phyloP scores from a whole-genome alignment of 106 monocot genomes.

The Xerophyta viscosa region DNA sequence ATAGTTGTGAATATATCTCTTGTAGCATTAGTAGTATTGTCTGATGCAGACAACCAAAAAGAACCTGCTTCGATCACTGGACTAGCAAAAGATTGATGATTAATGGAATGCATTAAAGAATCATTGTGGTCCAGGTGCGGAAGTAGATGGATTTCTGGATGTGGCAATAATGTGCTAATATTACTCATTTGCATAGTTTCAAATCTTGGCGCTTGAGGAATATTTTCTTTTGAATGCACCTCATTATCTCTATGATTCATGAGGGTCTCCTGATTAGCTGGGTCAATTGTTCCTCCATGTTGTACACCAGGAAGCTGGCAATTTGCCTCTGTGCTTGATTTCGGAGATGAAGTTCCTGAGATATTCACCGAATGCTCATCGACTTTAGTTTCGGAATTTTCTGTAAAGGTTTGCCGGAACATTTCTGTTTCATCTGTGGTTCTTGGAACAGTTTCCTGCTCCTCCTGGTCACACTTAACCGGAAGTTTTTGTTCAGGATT shows the following conservation, averaged over 20 bases:
- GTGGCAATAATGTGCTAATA: too few species aligned
- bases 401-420: too few species aligned
- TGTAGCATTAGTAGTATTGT: slow-evolving; percentile 22
- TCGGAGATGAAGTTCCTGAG: too few species aligned
- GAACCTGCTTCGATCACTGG: background rate
- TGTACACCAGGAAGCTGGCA: background rate
- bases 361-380: slow-evolving; percentile 5
- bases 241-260: slow-evolving; percentile 4
- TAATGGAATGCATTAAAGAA: slow-evolving; percentile 18
- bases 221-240: too few species aligned
- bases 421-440: too few species aligned
- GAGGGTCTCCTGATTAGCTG: slow-evolving; percentile 7
- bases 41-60: slow-evolving; percentile 18
- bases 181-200: too few species aligned
- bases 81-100: slow-evolving; percentile 25
- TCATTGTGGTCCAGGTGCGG: too few species aligned
- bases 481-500: slow-evolving; percentile 4
- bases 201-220: too few species aligned
- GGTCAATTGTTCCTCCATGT: background rate
- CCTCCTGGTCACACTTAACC: too few species aligned
- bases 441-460: too few species aligned
- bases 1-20: slow-evolving; percentile 44
- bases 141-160: slow-evolving; percentile 18
- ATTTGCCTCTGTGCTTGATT: background rate
- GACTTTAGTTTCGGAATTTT: too few species aligned